Percentiles rank a stretch among this genome's conserved stretches.
These are phyloP conservation scores for Globisporangium okanoganense DNA, from an alignment of 352 stramenopile species.

Conservation along the genomic window DNA sequence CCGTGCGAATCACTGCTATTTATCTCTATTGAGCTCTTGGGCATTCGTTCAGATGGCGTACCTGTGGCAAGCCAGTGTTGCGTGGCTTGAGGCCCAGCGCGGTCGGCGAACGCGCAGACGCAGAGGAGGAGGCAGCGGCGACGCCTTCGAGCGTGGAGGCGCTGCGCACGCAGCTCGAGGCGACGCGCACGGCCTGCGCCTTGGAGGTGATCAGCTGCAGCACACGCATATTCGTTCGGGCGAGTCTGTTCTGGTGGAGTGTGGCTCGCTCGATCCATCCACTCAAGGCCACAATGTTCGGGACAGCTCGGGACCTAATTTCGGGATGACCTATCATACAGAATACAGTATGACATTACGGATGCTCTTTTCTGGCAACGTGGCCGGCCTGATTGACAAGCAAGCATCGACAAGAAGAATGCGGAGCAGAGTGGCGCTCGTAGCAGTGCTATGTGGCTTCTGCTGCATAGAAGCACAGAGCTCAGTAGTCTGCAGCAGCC, in stretches of 20 bases:
- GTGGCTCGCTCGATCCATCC: constrained; percentile 9
- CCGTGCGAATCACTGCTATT: neutral
- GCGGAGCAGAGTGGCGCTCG: constrained; percentile 12
- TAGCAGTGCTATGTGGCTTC: neutral
- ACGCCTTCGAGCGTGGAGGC: constrained; percentile 34
- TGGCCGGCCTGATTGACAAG: constrained; percentile 7
- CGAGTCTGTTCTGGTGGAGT: constrained; percentile 3
- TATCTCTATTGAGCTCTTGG: neutral
- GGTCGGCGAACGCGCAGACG: constrained; percentile 46
- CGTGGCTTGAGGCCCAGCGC: constrained; percentile 65
- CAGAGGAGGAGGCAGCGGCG: constrained; percentile 1
- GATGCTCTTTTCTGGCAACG: neutral
- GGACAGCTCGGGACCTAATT: neutral
- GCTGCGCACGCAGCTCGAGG: constrained; percentile 39
- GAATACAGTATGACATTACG: neutral
- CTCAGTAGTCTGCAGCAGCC: constrained; percentile 44
- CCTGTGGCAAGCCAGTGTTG: constrained; percentile 44
- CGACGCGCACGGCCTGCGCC: constrained; percentile 24
- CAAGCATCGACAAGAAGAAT: constrained; percentile 11
- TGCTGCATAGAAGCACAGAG: neutral
- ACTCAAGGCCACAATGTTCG: constrained; percentile 1
- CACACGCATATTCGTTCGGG: constrained; percentile 34
- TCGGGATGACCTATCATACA: neutral
- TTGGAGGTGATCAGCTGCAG: constrained; percentile 27
- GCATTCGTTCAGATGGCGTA: constrained; percentile 14